Evolutionary conservation across 768 basidiomycete genomes (phyloP).

Genomic region (Candolleomyces eurysporus): DNA sequence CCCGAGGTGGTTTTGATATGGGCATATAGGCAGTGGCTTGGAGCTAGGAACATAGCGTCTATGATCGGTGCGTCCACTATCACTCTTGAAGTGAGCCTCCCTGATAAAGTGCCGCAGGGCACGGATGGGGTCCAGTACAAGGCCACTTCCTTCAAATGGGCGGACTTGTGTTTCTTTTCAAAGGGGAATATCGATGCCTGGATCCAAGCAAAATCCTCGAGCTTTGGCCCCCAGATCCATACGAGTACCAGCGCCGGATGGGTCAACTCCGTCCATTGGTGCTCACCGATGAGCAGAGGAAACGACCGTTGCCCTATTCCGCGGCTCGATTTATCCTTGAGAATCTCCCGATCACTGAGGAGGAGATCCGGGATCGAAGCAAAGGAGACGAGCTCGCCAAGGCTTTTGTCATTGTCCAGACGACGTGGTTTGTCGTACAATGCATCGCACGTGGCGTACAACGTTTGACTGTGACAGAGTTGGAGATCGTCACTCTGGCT

Average conservation of each 20-base stretch:
- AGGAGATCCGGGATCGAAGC: conserved; percentile 1
- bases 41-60: not conserved
- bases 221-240: not conserved
- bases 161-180: not conserved
- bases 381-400: conserved; percentile 30
- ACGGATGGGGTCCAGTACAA: not conserved
- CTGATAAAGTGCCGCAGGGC: not conserved
- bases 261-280: not conserved
- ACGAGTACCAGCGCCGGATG: not conserved
- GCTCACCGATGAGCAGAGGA: not conserved
- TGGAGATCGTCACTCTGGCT: conserved; percentile 33
- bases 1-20: not conserved
- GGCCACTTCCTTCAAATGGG: conserved; percentile 1
- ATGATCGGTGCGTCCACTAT: not conserved
- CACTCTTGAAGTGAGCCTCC: too few species aligned
- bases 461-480: conserved; percentile 23
- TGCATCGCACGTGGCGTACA: conserved; percentile 19
- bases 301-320: not conserved
- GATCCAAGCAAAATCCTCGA: too few species aligned
- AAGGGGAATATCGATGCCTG: not conserved
- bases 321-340: not conserved
- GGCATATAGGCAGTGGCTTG: not conserved
- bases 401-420: conserved; percentile 24
- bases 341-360: not conserved
- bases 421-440: conserved; percentile 29